phyloP scores from a whole-genome alignment of 2,329 filamentous ascomycete species.

The Colletotrichum sp. region DNA sequence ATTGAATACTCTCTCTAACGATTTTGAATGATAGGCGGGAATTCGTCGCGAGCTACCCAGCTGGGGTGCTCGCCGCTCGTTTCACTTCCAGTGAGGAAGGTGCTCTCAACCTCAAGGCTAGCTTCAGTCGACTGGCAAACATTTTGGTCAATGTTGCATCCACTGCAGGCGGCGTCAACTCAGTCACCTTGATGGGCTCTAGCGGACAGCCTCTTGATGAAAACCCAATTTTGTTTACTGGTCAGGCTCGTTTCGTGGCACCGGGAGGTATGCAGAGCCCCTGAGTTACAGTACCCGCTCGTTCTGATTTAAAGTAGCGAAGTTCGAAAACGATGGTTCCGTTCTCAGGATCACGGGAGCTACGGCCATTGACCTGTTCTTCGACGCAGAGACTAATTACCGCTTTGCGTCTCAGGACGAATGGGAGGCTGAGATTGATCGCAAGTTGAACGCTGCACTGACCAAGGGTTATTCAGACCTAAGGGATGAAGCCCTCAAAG shows the following conservation, averaged over 20 bases:
- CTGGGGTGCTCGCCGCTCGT: slow-evolving; percentile 40
- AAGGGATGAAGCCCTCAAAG: slow-evolving; percentile 20
- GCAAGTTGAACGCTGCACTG: slow-evolving; percentile 27
- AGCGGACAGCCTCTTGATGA: slow-evolving; percentile 24
- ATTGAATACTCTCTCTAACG: too few relatives aligned
- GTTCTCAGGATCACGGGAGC: slow-evolving; percentile 23
- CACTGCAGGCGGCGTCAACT: slow-evolving; percentile 23
- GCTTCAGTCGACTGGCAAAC: slow-evolving; percentile 23
- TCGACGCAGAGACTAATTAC: slow-evolving; percentile 29
- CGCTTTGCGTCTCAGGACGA: slow-evolving; percentile 24
- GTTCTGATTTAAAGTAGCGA: not conserved
- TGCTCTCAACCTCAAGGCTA: slow-evolving; percentile 25
- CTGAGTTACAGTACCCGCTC: not conserved
- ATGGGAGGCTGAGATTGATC: slow-evolving; percentile 26
- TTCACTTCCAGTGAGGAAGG: slow-evolving; percentile 22
- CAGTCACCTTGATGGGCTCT: slow-evolving; percentile 24
- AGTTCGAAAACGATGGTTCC: not conserved
- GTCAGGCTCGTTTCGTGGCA: slow-evolving; percentile 20
- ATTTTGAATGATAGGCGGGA: slow-evolving; percentile 32
- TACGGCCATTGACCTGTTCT: slow-evolving; percentile 28
- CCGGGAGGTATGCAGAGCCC: slow-evolving; percentile 18
- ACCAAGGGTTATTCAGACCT: slow-evolving; percentile 16
- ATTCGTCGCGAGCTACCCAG: slow-evolving; percentile 45
- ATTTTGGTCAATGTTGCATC: slow-evolving; percentile 18
- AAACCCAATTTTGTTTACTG: slow-evolving; percentile 26